These are phyloP conservation scores for Rhododendron williamsianum DNA, from an alignment of 148 eudicot species.

Conservation along the genomic window DNA sequence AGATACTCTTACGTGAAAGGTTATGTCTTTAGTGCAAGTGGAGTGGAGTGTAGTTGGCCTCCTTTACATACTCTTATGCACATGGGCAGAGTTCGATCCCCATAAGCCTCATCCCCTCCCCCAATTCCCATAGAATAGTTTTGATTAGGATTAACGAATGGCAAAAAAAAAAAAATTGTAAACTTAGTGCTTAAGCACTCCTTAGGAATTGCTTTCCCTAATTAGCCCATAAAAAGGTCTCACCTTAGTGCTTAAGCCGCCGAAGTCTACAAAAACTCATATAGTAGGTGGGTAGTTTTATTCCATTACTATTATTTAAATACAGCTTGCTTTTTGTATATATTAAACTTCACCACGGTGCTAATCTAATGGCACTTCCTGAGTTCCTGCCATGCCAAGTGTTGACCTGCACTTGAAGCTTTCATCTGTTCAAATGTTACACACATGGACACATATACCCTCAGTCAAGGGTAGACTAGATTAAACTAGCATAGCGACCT, in stretches of 20 bases:
- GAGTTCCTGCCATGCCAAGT: neutral
- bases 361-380: neutral
- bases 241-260: neutral
- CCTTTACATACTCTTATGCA: too few relatives aligned
- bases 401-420: neutral
- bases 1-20: too few relatives aligned
- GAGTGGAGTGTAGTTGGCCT: too few relatives aligned
- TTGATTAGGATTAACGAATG: too few relatives aligned
- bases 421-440: neutral
- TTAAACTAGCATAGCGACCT: neutral
- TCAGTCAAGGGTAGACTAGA: too few relatives aligned
- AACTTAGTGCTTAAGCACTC: neutral
- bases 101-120: too few relatives aligned
- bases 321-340: neutral
- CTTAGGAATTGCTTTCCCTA: neutral
- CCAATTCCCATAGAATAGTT: too few relatives aligned
- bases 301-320: neutral
- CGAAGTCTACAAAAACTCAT: neutral
- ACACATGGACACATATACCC: too few relatives aligned
- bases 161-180: neutral
- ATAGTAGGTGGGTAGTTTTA: neutral
- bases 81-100: too few relatives aligned
- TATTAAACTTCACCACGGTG: neutral
- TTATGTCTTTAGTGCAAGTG: neutral
- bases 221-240: neutral